phyloP scores from a whole-genome alignment of 2,329 filamentous ascomycete genomes.

The Fusarium avenaceum region DNA sequence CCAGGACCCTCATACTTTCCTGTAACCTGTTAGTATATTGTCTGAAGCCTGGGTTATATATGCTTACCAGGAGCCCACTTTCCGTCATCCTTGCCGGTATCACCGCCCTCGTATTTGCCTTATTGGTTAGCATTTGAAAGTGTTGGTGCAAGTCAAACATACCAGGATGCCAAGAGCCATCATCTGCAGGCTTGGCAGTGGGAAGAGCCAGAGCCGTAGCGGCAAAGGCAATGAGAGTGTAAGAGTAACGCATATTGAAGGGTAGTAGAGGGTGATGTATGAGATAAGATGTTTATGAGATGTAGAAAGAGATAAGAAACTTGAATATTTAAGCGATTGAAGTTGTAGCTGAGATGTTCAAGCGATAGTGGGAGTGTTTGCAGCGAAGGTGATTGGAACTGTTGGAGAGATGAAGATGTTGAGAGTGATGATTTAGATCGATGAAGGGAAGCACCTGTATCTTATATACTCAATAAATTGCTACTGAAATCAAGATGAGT shows the following conservation, averaged over 20 bases:
- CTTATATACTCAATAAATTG: constrained; percentile 22
- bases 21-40: not conserved
- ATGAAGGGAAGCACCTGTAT: not conserved
- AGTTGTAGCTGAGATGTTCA: not conserved
- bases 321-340: not conserved
- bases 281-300: not conserved
- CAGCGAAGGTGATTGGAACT: constrained; percentile 12
- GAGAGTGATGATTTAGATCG: constrained; percentile 18
- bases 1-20: constrained; percentile 29
- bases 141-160: fast-evolving
- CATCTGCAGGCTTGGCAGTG: constrained; percentile 35
- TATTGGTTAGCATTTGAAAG: not conserved
- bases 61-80: constrained; percentile 23
- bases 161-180: constrained; percentile 31
- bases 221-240: constrained; percentile 42
- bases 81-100: constrained; percentile 12
- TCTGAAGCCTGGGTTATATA: fast-evolving
- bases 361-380: not conserved
- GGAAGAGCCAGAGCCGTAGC: constrained; percentile 42
- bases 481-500: not conserved
- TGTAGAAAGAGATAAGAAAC: not conserved
- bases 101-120: constrained; percentile 32
- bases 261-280: not conserved
- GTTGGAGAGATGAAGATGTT: constrained; percentile 23
- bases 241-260: constrained; percentile 41